Conservation (phyloP, 2,329 filamentous ascomycete genomes). For the Juglanconis sp. region DNA sequence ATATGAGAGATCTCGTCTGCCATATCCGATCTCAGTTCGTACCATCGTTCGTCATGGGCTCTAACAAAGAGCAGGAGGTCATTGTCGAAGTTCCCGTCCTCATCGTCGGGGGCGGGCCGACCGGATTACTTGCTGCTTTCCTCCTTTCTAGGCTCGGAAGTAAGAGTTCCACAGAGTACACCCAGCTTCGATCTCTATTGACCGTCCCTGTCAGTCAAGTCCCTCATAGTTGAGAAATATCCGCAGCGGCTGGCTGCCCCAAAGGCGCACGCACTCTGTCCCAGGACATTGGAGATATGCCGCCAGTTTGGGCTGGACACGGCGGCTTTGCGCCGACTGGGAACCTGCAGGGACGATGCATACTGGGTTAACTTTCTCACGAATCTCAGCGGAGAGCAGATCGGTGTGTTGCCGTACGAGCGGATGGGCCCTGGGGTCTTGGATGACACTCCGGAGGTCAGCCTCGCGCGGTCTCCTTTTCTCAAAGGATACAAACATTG, state of each 20-base stretch:
- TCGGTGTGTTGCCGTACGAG: conserved; percentile 34
- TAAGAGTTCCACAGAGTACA: background rate
- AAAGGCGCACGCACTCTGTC: conserved; percentile 29
- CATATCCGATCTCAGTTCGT: no score
- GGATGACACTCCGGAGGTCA: conserved; percentile 32
- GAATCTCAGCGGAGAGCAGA: conserved; percentile 31
- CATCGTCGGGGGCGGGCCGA: conserved; percentile 34
- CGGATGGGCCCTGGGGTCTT: conserved; percentile 31
- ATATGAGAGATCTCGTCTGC: no score
- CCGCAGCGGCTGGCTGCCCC: conserved; percentile 27
- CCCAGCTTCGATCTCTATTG: no score
- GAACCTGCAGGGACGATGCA: conserved; percentile 30
- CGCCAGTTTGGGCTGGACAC: conserved; percentile 29
- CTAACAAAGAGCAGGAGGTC: background rate
- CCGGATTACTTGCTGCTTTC: conserved; percentile 32
- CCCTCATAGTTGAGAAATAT: conserved; percentile 31
- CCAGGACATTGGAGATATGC: conserved; percentile 28
- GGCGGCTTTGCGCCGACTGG: conserved; percentile 25
- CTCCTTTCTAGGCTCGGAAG: conserved; percentile 30
- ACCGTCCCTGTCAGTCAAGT: conserved; percentile 21
- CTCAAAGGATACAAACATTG: background rate
- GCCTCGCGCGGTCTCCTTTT: background rate
- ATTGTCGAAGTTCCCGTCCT: conserved; percentile 29
- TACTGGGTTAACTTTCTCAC: conserved; percentile 40
- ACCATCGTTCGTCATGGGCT: background rate